Base-by-base conservation (phyloP, 768 basidiomycete species). In the Fistulinella prunicolor region DNA sequence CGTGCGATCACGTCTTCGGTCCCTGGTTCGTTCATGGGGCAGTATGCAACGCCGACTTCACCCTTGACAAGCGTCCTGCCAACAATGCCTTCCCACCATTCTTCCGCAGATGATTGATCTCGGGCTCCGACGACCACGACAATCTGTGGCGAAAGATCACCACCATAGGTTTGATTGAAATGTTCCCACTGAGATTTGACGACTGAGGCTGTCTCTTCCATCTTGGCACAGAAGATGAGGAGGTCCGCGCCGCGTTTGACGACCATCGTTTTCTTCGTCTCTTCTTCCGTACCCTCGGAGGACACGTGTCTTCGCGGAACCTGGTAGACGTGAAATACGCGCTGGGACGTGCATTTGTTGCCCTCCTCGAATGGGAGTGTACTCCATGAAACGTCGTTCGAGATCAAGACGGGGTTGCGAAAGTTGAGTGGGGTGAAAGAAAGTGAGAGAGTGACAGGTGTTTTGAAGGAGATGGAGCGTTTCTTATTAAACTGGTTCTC, bases 121-220 rank as follows among this genome's bases (percentile, higher is more conserved):
- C 17, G 7, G 9, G 56, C 63, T 32, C 62, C 62, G 20, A 51
- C 23, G 14, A 64, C 51, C 24, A 64, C 44, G 19, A 65, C 46
- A 36, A 64, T 58, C 26, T 46, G 58, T 9, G 62, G 63, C 19
- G 62, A 55, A 24, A 64, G 54, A 21, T 63, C 56, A 9, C 62
- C 62, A 29, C 63, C 50, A 9, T 65, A 64, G 2, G 63, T 56
- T 29, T 47, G 17, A 39, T 55, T 49, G 50, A 64, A 64, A 37
- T 61, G 46, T 23, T 64, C 58, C 63, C 63, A 65, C 47, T 60
- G 61, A 2, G 21, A 44, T 49, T 45, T 65, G 51, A 54, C 22
- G 20, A 32, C 17, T 21, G 26, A 1, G 12, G 26, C 39, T 2
- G 29, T 16, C 21, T 40, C 51, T 24, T 53, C 49, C 46, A 46